Evolutionary conservation across 805 yeast genomes (phyloP).

Genomic region (Candida taoyuanica): DNA sequence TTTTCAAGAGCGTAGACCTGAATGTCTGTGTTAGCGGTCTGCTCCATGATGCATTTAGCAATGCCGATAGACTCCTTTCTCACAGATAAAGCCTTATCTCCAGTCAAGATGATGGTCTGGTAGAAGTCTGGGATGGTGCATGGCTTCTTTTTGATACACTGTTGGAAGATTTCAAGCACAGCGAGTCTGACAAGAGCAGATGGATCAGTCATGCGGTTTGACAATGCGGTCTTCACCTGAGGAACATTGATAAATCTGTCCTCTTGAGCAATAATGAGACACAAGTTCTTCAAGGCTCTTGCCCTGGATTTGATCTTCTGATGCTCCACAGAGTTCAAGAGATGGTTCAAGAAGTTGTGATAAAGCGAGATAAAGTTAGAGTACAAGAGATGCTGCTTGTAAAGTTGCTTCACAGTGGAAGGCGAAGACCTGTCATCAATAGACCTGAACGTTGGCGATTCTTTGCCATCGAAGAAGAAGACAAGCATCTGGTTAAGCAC

Average conservation of each 20-base stretch:
- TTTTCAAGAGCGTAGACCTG: conserved; percentile 44
- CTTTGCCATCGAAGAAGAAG: conserved; percentile 2
- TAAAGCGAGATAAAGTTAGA: conserved; percentile 32
- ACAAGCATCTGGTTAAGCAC: conserved; percentile 3
- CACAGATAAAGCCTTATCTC: conserved; percentile 61
- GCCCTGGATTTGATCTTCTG: conserved; percentile 50
- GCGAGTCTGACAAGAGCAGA: conserved; percentile 77
- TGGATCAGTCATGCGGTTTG: conserved; percentile 47
- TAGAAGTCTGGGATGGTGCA: conserved; percentile 45
- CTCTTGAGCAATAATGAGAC: conserved; percentile 50
- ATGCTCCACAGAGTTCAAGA: conserved; percentile 45
- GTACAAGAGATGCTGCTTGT: conserved; percentile 4
- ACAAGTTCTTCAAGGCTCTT: conserved; percentile 60
- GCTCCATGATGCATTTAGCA: conserved; percentile 42
- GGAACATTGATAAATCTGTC: conserved; percentile 45
- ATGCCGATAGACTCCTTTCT: conserved; percentile 57
- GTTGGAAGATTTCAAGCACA: conserved; percentile 59
- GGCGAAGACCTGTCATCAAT: neutral
- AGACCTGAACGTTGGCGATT: neutral
- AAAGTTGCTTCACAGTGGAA: neutral
- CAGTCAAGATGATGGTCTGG: conserved; percentile 30
- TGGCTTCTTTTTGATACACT: conserved; percentile 40
- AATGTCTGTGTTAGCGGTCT: conserved; percentile 26
- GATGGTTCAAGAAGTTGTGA: conserved; percentile 47
- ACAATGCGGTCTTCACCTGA: conserved; percentile 47